phyloP scores from a whole-genome alignment of 352 stramenopile species.

The Globisporangium middletonii region DNA sequence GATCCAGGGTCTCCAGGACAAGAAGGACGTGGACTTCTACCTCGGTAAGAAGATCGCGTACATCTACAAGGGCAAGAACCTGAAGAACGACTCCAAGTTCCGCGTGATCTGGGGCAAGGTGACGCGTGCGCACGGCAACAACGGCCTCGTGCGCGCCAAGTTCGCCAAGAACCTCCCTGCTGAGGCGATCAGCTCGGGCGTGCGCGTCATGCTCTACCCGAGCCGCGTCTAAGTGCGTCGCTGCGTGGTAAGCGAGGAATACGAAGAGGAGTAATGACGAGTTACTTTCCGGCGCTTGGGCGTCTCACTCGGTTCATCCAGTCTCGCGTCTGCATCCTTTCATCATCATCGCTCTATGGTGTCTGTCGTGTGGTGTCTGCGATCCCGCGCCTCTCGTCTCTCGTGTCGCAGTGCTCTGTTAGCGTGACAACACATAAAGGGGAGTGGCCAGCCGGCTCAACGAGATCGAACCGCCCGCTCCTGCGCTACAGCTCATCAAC shows the following conservation, averaged over 20 bases:
- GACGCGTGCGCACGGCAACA: constrained; percentile 95
- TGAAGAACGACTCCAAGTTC: constrained; percentile 97
- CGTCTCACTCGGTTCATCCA: too few relatives aligned
- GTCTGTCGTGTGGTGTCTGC: too few relatives aligned
- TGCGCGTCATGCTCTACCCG: constrained; percentile 99
- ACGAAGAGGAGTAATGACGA: constrained; percentile 37
- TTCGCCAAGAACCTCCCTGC: constrained; percentile 98
- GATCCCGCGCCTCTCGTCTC: too few relatives aligned
- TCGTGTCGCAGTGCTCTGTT: too few relatives aligned
- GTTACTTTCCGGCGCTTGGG: constrained; percentile 8
- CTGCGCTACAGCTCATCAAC: too few relatives aligned
- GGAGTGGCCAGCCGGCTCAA: too few relatives aligned
- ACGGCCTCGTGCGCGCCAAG: constrained; percentile 98
- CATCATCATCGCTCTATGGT: too few relatives aligned
- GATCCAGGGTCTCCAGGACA: constrained; percentile 98
- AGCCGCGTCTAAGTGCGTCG: constrained; percentile 90
- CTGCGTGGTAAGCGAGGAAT: constrained; percentile 32
- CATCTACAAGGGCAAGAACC: constrained; percentile 98
- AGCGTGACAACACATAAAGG: too few relatives aligned
- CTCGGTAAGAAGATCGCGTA: constrained; percentile 99
- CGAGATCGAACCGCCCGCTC: too few relatives aligned
- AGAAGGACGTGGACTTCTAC: constrained; percentile 99
- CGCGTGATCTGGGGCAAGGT: constrained; percentile 99
- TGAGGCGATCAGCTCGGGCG: constrained; percentile 94
- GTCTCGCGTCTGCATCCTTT: too few relatives aligned